Evolutionary conservation across 139 green algal species (phyloP).

Genomic region (Gonium pectorale): DNA sequence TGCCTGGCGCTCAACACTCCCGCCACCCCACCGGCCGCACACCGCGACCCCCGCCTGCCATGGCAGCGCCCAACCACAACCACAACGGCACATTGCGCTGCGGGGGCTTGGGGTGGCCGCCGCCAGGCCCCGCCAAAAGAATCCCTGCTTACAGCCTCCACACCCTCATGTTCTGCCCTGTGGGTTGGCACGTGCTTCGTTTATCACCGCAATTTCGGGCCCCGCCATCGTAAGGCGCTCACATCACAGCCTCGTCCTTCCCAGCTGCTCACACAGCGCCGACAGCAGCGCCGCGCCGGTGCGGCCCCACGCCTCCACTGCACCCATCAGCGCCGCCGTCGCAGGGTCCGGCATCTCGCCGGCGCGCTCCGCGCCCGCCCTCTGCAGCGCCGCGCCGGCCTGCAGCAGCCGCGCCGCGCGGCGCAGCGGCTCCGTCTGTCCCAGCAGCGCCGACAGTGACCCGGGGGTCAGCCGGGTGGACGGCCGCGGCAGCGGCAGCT

Average conservation of each 20-base stretch:
- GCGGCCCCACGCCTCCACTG: slow-evolving; percentile 33
- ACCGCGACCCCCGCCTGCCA: no score
- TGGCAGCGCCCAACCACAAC: no score
- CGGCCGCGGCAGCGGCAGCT: neutral
- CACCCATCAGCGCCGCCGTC: slow-evolving; percentile 10
- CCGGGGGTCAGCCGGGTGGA: neutral
- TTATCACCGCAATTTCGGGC: no score
- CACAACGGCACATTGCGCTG: no score
- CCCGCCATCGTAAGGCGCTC: no score
- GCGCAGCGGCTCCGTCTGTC: neutral
- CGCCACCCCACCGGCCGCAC: no score
- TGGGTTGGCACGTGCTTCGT: no score
- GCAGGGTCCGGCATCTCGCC: neutral
- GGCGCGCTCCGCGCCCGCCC: neutral
- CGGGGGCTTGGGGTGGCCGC: no score
- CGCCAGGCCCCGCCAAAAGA: no score
- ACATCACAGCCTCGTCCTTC: slow-evolving; percentile 4
- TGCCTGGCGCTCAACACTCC: no score
- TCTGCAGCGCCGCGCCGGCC: neutral
- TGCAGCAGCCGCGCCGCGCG: neutral
- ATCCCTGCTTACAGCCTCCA: no score
- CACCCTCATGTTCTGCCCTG: no score
- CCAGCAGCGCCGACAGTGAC: slow-evolving; percentile 16
- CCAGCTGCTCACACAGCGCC: slow-evolving; percentile 35
- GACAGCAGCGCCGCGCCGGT: slow-evolving; percentile 11